Base-by-base conservation (phyloP, 106 monocot genomes). In the Platanthera zijinensis region DNA sequence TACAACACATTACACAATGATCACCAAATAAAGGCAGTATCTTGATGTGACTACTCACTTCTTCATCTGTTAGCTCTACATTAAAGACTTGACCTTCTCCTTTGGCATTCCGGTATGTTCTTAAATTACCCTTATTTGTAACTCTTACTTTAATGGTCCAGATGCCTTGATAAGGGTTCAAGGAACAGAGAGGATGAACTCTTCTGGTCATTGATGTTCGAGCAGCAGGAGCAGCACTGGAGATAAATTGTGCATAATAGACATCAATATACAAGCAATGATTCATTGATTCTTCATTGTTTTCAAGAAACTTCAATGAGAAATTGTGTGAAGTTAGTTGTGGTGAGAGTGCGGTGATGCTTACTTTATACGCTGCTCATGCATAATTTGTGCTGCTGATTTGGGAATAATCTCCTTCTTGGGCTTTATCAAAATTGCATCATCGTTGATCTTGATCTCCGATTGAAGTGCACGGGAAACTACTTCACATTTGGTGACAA, bases 131-230 rank as follows among this genome's bases (percentile, higher is more conserved):
- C 77, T 94, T 94, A 77, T 84, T 94, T 49, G 99, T 99, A 28
- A 89, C 73, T 8, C 94, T 84, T 67, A 99, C 99, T 73, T 99
- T 99, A 28, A 99, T 99, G 32, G 92, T 92, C 99, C 99, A 99
- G 50, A 82, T 94, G 13, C 99, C 99, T 79, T 99, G 94, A 79
- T 94, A 94, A 25, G 99, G 99, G 76, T 99, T 99, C 82, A 99
- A 85, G 12, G 99, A 90, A 50, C 88, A 88, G 61, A 99, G 85
- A 82, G 93, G 93, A 85, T 93, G 87, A 4, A 93, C 89, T 69
- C 96, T 93, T 72, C 93, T 89, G 45, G 89, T 89, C 93, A 97
- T 94, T 17, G 93, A 80, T 87, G 89, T 59, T 50, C 93, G 78
- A 6, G 93, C 93, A 77, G 91, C 86, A 51, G 93, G 96, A 30